phyloP scores from a whole-genome alignment of 139 green algal species.

The Penium margaritaceum region DNA sequence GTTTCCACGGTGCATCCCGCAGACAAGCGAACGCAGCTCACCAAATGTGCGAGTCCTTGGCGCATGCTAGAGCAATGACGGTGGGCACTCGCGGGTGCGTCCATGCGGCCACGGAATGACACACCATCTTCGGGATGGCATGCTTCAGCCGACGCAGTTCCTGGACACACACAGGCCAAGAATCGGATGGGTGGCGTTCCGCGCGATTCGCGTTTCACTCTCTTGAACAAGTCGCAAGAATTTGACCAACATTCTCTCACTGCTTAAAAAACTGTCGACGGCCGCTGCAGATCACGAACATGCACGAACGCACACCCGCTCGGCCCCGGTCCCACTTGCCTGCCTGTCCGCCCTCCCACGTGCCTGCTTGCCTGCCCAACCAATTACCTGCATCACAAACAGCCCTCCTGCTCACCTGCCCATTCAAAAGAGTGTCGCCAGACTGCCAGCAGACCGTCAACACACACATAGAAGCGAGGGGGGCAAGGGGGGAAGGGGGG shows the following conservation, averaged over 20 bases:
- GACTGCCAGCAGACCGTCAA: too few relatives aligned
- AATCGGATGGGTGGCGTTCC: too few relatives aligned
- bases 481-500: background rate
- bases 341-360: background rate
- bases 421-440: too few relatives aligned
- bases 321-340: too few relatives aligned
- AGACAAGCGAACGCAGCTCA: constrained; percentile 8
- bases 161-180: background rate
- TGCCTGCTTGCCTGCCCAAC: background rate
- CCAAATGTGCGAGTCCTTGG: constrained; percentile 43
- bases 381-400: too few relatives aligned
- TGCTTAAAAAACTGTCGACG: too few relatives aligned
- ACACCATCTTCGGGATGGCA: constrained; percentile 26
- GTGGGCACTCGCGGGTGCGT: constrained; percentile 20
- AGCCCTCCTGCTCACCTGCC: too few relatives aligned
- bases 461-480: background rate
- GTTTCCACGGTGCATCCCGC: too few relatives aligned
- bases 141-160: constrained; percentile 35
- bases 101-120: constrained; percentile 27
- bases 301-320: background rate
- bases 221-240: too few relatives aligned
- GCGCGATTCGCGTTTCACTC: too few relatives aligned
- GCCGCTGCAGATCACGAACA: too few relatives aligned
- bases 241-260: too few relatives aligned
- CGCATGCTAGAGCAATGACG: constrained; percentile 23